phyloP scores from a whole-genome alignment of 1,139 yeast species.

The Taphrina flavorubra region DNA sequence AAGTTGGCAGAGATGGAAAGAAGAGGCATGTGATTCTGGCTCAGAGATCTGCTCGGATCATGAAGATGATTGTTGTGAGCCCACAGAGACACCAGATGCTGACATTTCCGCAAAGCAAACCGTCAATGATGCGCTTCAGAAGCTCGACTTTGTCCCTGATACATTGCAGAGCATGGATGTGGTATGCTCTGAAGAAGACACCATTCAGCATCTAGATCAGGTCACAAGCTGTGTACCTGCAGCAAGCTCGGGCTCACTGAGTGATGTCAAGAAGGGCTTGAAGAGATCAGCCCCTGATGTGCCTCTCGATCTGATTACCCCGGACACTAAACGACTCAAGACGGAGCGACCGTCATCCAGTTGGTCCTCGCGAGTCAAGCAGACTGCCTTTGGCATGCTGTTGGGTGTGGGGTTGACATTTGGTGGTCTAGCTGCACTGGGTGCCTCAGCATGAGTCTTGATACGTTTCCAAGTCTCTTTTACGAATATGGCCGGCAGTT shows the following conservation, averaged over 20 bases:
- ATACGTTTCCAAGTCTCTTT: too few species aligned
- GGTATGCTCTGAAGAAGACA: too few species aligned
- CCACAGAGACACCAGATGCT: too few species aligned
- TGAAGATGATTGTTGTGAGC: background rate
- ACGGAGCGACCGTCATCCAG: background rate
- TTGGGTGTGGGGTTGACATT: conserved; percentile 12
- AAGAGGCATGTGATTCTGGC: background rate
- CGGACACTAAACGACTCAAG: background rate
- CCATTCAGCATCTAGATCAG: too few species aligned
- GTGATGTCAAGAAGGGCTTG: background rate
- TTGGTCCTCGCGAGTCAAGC: conserved; percentile 5
- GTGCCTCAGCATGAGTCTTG: conserved; percentile 6
- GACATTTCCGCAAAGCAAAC: too few species aligned
- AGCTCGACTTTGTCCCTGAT: background rate
- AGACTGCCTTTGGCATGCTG: conserved; percentile 14
- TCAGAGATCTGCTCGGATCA: background rate
- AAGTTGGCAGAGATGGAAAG: background rate
- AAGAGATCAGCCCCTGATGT: conserved; percentile 9
- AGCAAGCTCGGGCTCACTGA: too few species aligned
- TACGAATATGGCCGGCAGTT: too few species aligned
- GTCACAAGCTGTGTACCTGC: too few species aligned
- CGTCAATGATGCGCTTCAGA: background rate
- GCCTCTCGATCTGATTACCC: background rate
- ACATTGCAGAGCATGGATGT: background rate
- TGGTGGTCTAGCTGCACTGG: conserved; percentile 17